Evolutionary conservation across 768 basidiomycete species (phyloP), one percentile per base, ranked within the genome.

Genomic region (Mycena rosella): DNA sequence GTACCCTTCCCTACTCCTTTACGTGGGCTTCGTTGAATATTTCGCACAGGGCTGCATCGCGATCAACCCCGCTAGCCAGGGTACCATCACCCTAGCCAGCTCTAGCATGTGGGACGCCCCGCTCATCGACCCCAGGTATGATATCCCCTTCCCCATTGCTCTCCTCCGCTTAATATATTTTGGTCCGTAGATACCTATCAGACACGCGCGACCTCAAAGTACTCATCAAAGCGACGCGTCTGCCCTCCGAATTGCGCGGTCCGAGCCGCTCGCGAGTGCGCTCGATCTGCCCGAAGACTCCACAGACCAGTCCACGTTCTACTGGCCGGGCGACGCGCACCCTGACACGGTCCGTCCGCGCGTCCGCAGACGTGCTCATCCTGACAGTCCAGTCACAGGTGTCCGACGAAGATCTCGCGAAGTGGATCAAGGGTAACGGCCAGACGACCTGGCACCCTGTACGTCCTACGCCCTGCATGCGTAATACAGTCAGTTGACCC

Each of bases 321-420:
- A 69, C 49, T 76, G 68, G 68, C 74, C 74, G 5, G 74, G 74
- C 2, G 71, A 75, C 38, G 60, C 57, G 5, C n/a, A 60, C 38
- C 67, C 68, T 17, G 68, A 69, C 29, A 60, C 63, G 40, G 67
- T 69, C 9, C 40, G 66, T n/a, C 8, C 15, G 7, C n/a, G 13
- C 4, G 26, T 44, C 10, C 24, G 6, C 9, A 7, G 9, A 9
- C 26, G 13, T 53, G 5, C n/a, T 47, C 34, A 15, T 9, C n/a
- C 13, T 45, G 44, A 45, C 22, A 6, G 5, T 24, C 22, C 13
- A 2, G 29, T 8, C 17, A 15, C 32, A 68, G 61, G 40, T 63
- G 2, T 44, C 58, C 4, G 68, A 69, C 27, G 58, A 69, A 18
- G 44, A 18, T 5, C 53, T 69, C 29, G 44, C 34, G 14, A 58